Evolutionary conservation across 2,329 filamentous ascomycete species (phyloP).

Genomic region (Xylaria digitata): DNA sequence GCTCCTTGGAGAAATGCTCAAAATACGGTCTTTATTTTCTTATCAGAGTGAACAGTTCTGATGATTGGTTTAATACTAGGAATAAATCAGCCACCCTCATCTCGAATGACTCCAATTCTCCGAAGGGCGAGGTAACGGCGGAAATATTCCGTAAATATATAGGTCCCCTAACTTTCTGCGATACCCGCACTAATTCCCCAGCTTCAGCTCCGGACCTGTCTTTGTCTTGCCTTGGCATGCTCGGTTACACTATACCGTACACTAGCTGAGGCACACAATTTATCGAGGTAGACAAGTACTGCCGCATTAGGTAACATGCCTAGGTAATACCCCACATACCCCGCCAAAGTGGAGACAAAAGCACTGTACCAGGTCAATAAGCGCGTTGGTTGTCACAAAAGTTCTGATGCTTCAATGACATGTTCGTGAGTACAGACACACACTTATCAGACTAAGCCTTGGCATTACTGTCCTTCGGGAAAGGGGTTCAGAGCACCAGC

Average conservation of each 20-base stretch:
- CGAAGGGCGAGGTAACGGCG: conserved; percentile 1
- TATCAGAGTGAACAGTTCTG: background rate
- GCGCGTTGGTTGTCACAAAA: conserved; percentile 4
- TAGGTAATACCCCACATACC: conserved; percentile 10
- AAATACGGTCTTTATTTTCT: background rate
- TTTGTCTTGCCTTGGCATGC: too few relatives aligned
- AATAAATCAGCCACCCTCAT: background rate
- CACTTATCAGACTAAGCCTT: background rate
- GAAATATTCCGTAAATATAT: conserved; percentile 18
- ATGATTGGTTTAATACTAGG: background rate
- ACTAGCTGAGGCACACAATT: too few relatives aligned
- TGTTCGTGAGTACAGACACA: background rate
- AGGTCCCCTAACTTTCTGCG: background rate
- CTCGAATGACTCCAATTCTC: background rate
- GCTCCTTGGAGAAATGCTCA: background rate
- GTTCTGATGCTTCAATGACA: background rate
- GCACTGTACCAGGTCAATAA: background rate
- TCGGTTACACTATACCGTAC: too few relatives aligned
- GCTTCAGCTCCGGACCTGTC: too few relatives aligned
- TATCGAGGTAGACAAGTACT: too few relatives aligned
- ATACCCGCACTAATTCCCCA: background rate
- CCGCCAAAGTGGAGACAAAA: conserved; percentile 16
- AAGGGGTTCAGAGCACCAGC: background rate
- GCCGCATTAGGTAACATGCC: too few relatives aligned
- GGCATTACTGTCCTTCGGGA: background rate